phyloP scores from a whole-genome alignment of 805 yeast genomes.

The Spathaspora passalidarum region DNA sequence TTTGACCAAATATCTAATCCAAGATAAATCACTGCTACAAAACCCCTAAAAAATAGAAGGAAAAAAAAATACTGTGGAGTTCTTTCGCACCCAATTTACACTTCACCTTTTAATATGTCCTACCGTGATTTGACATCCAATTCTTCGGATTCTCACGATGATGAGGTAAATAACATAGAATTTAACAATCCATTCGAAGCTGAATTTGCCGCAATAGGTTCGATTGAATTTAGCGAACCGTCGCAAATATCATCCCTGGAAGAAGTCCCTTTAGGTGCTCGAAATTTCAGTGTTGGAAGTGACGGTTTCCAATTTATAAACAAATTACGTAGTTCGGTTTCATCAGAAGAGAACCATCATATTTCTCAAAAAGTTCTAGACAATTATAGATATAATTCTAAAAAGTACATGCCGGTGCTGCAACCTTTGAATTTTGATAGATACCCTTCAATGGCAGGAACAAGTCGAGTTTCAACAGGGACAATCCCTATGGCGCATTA shows the following conservation, averaged over 20 bases:
- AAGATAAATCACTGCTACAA: too few species aligned
- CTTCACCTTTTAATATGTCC: background rate
- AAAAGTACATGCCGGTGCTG: background rate
- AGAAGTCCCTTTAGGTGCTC: background rate
- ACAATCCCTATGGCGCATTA: background rate
- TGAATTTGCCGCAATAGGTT: background rate
- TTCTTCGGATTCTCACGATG: background rate
- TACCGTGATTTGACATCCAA: background rate
- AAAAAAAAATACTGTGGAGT: background rate
- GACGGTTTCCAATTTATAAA: background rate
- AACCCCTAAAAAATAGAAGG: background rate
- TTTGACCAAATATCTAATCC: background rate
- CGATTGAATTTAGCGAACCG: background rate
- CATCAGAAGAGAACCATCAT: background rate
- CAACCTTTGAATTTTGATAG: slow-evolving; percentile 46
- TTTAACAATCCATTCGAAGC: background rate
- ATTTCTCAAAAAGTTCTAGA: background rate
- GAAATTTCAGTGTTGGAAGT: background rate
- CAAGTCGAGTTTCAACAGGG: slow-evolving; percentile 41
- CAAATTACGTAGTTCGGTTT: background rate
- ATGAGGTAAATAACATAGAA: background rate
- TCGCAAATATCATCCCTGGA: background rate
- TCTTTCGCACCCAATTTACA: background rate
- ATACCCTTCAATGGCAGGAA: slow-evolving; percentile 60
- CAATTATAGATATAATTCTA: background rate